Evolutionary conservation across 306 rosid genomes (phyloP).

Genomic region (Glycine tomentella): DNA sequence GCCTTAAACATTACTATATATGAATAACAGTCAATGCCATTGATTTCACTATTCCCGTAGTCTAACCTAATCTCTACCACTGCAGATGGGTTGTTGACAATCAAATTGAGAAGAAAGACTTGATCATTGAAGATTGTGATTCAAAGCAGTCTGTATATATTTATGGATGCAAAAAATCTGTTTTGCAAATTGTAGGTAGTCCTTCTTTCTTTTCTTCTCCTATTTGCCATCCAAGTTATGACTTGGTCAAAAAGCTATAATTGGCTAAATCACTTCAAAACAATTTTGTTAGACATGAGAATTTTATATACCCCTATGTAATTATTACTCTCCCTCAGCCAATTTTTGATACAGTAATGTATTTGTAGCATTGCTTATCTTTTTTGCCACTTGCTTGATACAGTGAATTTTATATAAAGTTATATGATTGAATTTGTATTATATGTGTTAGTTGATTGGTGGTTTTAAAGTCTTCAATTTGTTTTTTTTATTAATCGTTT

Average conservation of each 20-base stretch:
- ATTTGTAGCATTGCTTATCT: too few species aligned
- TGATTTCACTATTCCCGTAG: constrained; percentile 24
- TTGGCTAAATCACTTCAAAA: constrained; percentile 34
- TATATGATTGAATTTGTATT: too few species aligned
- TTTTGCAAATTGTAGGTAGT: constrained; percentile 91
- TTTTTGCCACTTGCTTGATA: too few species aligned
- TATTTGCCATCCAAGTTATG: constrained; percentile 24
- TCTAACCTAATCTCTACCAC: constrained; percentile 27
- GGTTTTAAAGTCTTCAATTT: too few species aligned
- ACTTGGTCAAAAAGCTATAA: constrained; percentile 32
- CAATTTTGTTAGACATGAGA: too few species aligned
- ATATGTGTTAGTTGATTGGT: too few species aligned
- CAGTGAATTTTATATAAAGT: too few species aligned
- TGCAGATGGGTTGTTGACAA: constrained; percentile 98
- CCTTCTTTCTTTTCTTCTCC: constrained; percentile 6
- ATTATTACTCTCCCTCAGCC: too few species aligned
- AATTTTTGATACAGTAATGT: too few species aligned
- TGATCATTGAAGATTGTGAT: constrained; percentile 91
- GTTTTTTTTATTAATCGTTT: too few species aligned
- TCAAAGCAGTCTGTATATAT: constrained; percentile 91
- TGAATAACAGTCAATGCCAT: constrained; percentile 35
- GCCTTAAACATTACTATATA: too few species aligned
- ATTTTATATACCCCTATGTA: too few species aligned
- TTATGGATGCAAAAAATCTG: constrained; percentile 97
- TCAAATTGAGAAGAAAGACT: constrained; percentile 84